Evolutionary conservation across 106 monocot genomes (phyloP).

Genomic region (Acorus calamus): DNA sequence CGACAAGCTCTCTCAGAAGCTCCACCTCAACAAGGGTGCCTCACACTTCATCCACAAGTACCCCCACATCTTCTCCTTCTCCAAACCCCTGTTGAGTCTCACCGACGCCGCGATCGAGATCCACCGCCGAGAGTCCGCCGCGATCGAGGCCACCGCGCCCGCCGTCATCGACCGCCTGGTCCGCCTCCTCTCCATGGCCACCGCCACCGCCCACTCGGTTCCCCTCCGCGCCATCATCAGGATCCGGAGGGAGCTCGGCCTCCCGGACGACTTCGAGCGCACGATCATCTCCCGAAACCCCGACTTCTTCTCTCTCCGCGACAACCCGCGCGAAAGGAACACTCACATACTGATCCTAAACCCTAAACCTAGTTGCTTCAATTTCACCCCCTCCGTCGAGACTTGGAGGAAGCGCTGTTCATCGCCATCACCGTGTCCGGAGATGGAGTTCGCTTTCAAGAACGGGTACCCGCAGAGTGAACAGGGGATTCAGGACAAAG

Average conservation of each 20-base stretch:
- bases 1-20: slow-evolving; percentile 31
- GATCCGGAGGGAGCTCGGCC: slow-evolving; percentile 58
- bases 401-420: slow-evolving; percentile 18
- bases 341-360: slow-evolving; percentile 51
- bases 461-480: slow-evolving; percentile 59
- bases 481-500: slow-evolving; percentile 40
- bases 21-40: slow-evolving; percentile 45
- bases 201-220: slow-evolving; percentile 14
- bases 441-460: slow-evolving; percentile 49
- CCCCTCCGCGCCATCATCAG: slow-evolving; percentile 65
- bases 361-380: not conserved
- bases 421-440: not conserved
- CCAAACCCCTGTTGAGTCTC: slow-evolving; percentile 25
- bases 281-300: slow-evolving; percentile 42
- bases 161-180: slow-evolving; percentile 15
- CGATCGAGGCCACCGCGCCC: slow-evolving; percentile 3
- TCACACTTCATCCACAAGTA: slow-evolving; percentile 49
- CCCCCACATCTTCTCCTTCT: slow-evolving; percentile 57
- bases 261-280: slow-evolving; percentile 84
- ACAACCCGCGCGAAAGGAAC: slow-evolving; percentile 53
- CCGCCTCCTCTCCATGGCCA: slow-evolving; percentile 36
- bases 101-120: slow-evolving; percentile 35
- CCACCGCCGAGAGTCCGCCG: slow-evolving; percentile 20
- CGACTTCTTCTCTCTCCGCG: slow-evolving; percentile 34
- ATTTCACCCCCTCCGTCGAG: slow-evolving; percentile 27